Evolutionary conservation across 23 red algal species (phyloP).

Genomic region (Gracilaria gracilis): DNA sequence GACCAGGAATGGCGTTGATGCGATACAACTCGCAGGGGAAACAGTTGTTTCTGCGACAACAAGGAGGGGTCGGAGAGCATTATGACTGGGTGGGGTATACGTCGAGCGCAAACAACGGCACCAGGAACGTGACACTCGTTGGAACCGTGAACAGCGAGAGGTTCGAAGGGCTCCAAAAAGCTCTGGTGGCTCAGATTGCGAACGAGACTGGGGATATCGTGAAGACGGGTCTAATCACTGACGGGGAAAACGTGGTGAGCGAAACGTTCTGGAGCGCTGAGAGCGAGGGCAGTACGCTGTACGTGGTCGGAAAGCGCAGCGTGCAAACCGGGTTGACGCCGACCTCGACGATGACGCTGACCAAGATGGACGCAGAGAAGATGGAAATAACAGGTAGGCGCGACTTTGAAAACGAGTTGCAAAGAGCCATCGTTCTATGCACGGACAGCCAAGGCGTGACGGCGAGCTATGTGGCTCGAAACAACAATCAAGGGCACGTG

Average conservation of each 20-base stretch:
- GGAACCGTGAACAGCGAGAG: not conserved
- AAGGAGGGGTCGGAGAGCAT: not conserved
- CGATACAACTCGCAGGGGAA: slow-evolving; percentile 26
- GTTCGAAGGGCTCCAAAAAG: slow-evolving; percentile 4
- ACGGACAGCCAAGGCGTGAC: not conserved
- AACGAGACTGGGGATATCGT: slow-evolving; percentile 3
- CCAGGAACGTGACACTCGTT: not conserved
- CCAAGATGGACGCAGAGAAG: slow-evolving; percentile 1
- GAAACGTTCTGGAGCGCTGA: slow-evolving; percentile 22
- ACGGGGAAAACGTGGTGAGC: slow-evolving; percentile 9
- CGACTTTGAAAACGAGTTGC: slow-evolving; percentile 18
- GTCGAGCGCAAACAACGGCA: not conserved
- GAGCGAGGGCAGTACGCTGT: not conserved
- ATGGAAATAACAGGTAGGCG: not conserved
- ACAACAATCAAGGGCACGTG: slow-evolving; percentile 16
- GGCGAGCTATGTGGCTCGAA: slow-evolving; percentile 18
- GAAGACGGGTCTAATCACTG: not conserved
- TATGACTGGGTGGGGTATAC: slow-evolving; percentile 17
- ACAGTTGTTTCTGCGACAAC: not conserved
- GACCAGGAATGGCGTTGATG: slow-evolving; percentile 16
- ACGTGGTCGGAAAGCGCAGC: slow-evolving; percentile 11
- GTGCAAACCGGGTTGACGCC: not conserved
- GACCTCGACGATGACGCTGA: not conserved
- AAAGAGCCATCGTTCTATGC: not conserved
- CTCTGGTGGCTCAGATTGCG: slow-evolving; percentile 1